Conservation (phyloP, 148 eudicot species). For the Diospyros lotus region DNA sequence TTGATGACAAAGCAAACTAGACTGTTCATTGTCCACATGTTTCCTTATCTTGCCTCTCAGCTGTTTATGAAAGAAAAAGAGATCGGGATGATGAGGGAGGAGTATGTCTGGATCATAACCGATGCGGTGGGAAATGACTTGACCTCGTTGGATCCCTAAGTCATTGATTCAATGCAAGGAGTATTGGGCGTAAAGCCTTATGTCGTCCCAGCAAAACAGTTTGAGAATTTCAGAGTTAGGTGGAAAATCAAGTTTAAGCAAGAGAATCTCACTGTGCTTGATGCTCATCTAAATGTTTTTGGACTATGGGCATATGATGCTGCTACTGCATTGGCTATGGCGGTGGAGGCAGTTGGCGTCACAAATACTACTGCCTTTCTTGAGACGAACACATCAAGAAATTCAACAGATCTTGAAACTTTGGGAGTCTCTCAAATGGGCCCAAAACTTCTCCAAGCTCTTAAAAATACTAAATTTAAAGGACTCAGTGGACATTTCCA, state of each 20-base stretch:
- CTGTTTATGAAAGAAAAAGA: too few species aligned
- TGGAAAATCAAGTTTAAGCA: constrained; percentile 15
- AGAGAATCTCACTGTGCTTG: background rate
- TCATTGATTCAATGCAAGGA: too few species aligned
- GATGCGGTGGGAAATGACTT: too few species aligned
- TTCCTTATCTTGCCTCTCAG: too few species aligned
- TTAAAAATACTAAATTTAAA: constrained; percentile 17
- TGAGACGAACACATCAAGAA: too few species aligned
- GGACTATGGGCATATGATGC: constrained; percentile 45
- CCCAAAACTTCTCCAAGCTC: constrained; percentile 6
- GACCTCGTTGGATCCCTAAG: too few species aligned
- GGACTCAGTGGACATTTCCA: constrained; percentile 33
- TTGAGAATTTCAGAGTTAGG: background rate
- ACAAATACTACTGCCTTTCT: background rate
- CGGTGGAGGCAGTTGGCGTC: constrained; percentile 25
- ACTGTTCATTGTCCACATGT: too few species aligned
- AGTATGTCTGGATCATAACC: too few species aligned
- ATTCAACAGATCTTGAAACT: constrained; percentile 17
- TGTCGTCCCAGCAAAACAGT: too few species aligned
- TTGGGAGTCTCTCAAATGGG: constrained; percentile 25
- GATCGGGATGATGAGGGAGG: too few species aligned
- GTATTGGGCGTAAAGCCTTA: too few species aligned
- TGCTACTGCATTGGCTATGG: constrained; percentile 31
- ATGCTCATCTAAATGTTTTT: constrained; percentile 16
- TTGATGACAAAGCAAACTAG: too few species aligned